phyloP scores from a whole-genome alignment of 2,329 filamentous ascomycete species.

The Pseudopithomyces chartarum region DNA sequence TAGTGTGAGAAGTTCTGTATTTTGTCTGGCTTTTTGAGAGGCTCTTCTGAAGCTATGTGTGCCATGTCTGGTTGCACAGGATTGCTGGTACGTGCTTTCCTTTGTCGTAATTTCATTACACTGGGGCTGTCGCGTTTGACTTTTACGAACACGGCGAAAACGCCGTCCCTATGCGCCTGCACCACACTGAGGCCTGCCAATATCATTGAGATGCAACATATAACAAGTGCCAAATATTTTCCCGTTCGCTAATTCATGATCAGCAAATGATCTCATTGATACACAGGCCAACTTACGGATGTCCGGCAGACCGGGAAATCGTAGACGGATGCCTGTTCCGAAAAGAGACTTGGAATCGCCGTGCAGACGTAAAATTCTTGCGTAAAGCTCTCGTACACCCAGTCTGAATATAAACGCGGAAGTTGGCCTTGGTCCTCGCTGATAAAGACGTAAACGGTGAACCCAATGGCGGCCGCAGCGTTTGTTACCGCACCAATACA shows the following conservation, averaged over 20 bases:
- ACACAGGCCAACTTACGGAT: constrained; percentile 11
- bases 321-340: constrained; percentile 7
- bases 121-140: neutral
- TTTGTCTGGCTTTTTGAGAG: neutral
- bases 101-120: neutral
- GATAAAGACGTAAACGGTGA: constrained; percentile 14
- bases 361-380: constrained; percentile 19
- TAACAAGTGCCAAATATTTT: neutral
- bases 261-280: neutral
- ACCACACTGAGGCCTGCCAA: constrained; percentile 5
- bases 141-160: neutral
- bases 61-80: neutral
- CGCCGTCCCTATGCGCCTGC: constrained; percentile 10
- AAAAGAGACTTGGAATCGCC: constrained; percentile 14
- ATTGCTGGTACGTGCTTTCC: neutral
- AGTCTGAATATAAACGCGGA: constrained; percentile 6
- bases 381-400: constrained; percentile 11
- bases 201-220: constrained; percentile 5
- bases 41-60: neutral
- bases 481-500: constrained; percentile 8
- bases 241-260: neutral
- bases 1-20: neutral
- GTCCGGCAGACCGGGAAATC: constrained; percentile 14
- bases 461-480: constrained; percentile 1
- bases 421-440: constrained; percentile 7